A percentile compares a stretch with the other conserved stretches of the same genome.
phyloP scores from a whole-genome alignment of 2,329 filamentous ascomycete genomes.

The Claviceps paspali region DNA sequence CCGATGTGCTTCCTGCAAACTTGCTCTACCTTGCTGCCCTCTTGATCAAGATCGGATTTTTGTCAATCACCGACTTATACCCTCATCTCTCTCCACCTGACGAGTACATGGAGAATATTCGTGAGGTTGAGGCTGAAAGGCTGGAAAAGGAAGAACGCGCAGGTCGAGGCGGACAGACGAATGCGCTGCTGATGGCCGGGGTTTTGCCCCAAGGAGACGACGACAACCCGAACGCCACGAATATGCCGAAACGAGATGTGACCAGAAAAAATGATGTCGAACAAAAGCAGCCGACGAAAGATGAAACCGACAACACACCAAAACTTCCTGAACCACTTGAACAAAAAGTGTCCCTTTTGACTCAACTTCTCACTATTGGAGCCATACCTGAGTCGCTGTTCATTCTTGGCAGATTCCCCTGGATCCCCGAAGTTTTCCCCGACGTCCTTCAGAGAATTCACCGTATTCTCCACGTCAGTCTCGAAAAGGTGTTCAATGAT shows the following conservation, averaged over 20 bases:
- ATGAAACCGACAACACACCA: constrained; percentile 31
- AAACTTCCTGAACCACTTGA: constrained; percentile 59
- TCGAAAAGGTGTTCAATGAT: constrained; percentile 54
- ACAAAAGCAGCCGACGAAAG: constrained; percentile 29
- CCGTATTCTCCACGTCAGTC: constrained; percentile 67
- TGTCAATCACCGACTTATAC: constrained; percentile 81
- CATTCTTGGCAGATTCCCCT: constrained; percentile 81
- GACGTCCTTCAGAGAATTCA: constrained; percentile 70
- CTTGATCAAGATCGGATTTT: constrained; percentile 92
- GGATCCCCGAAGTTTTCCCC: constrained; percentile 73
- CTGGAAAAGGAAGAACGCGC: constrained; percentile 63
- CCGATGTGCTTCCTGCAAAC: constrained; percentile 76
- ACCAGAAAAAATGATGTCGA: constrained; percentile 35
- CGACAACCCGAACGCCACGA: constrained; percentile 42
- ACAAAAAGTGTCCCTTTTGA: constrained; percentile 75
- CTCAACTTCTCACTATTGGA: constrained; percentile 76
- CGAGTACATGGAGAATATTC: constrained; percentile 63
- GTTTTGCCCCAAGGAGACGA: constrained; percentile 55
- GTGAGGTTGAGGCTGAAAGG: constrained; percentile 55
- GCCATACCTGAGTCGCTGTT: constrained; percentile 87
- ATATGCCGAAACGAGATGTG: constrained; percentile 32
- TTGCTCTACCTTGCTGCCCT: constrained; percentile 82
- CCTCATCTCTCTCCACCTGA: constrained; percentile 81
- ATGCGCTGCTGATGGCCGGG: constrained; percentile 76
- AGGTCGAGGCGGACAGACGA: constrained; percentile 55